phyloP scores from a whole-genome alignment of 2,329 filamentous ascomycete genomes.

The Verticillium zaregamsianum region DNA sequence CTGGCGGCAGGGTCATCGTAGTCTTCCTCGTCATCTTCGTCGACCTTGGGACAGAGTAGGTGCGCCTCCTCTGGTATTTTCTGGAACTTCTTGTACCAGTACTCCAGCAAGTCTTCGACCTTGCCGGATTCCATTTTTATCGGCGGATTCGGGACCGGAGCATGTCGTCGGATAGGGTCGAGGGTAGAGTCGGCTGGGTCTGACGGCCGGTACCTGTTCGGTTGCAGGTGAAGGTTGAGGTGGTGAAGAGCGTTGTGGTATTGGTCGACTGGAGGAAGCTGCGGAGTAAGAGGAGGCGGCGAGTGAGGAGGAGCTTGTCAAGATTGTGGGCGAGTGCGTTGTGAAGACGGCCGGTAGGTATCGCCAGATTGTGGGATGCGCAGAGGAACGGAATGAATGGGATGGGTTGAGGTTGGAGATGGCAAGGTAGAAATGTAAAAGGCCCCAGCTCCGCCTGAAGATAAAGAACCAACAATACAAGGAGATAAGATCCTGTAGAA shows the following conservation, averaged over 20 bases:
- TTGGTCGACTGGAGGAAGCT: neutral
- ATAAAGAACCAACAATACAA: neutral
- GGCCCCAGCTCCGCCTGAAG: neutral
- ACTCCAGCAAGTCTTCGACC: conserved; percentile 34
- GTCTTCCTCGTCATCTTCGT: conserved; percentile 58
- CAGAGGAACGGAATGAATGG: neutral
- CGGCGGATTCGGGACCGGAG: conserved; percentile 4
- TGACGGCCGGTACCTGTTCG: neutral
- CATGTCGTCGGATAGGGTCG: neutral
- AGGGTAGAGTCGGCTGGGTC: neutral
- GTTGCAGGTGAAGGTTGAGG: neutral
- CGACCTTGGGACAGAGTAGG: conserved; percentile 63
- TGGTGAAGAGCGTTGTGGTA: neutral
- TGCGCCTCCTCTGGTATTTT: conserved; percentile 49
- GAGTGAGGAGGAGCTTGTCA: neutral
- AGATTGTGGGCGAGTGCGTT: neutral
- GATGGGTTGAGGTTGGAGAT: neutral
- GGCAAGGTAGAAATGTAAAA: neutral
- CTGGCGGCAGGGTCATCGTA: conserved; percentile 53
- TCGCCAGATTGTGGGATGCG: neutral
- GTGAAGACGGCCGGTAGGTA: neutral
- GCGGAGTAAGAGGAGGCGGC: no score
- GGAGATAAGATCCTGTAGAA: neutral
- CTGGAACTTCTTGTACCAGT: conserved; percentile 39
- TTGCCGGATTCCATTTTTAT: conserved; percentile 29